Percentiles rank a stretch among this genome's conserved stretches.
Conservation (phyloP, 495 filamentous ascomycete species). For the Penicillium steckii region DNA sequence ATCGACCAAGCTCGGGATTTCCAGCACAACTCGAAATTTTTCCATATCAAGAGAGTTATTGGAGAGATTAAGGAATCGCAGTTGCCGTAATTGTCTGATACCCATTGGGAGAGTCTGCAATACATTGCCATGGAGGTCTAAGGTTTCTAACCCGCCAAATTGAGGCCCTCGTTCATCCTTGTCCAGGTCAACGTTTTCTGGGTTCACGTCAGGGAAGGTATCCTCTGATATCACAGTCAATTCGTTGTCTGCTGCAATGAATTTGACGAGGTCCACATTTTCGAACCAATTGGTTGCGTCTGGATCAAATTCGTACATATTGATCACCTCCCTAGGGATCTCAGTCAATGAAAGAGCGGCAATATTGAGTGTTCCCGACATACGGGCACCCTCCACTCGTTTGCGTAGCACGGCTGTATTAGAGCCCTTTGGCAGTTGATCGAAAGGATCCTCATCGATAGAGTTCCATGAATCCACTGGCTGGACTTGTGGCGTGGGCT, state of each 20-base stretch:
- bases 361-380: slow-evolving; percentile 85
- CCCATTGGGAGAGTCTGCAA: slow-evolving; percentile 71
- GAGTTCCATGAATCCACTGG: slow-evolving; percentile 37
- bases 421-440: slow-evolving; percentile 58
- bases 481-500: slow-evolving; percentile 14
- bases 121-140: slow-evolving; percentile 86
- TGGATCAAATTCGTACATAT: slow-evolving; percentile 80
- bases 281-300: slow-evolving; percentile 79
- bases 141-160: slow-evolving; percentile 77
- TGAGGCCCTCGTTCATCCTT: slow-evolving; percentile 66
- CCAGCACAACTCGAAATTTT: slow-evolving; percentile 67
- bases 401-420: slow-evolving; percentile 66
- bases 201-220: slow-evolving; percentile 73
- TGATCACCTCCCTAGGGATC: slow-evolving; percentile 80
- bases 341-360: slow-evolving; percentile 77
- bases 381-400: slow-evolving; percentile 71
- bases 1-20: slow-evolving; percentile 70
- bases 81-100: slow-evolving; percentile 63
- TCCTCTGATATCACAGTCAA: slow-evolving; percentile 67
- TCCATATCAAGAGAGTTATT: slow-evolving; percentile 74
- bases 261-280: slow-evolving; percentile 83
- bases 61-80: slow-evolving; percentile 83
- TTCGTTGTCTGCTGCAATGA: slow-evolving; percentile 92
- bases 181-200: slow-evolving; percentile 53
- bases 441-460: slow-evolving; percentile 65